Evolutionary conservation across 371 early-diverging fungal species (phyloP), one percentile per base, ranked within the genome.

Genomic region (Conidiobolus incongruus): DNA sequence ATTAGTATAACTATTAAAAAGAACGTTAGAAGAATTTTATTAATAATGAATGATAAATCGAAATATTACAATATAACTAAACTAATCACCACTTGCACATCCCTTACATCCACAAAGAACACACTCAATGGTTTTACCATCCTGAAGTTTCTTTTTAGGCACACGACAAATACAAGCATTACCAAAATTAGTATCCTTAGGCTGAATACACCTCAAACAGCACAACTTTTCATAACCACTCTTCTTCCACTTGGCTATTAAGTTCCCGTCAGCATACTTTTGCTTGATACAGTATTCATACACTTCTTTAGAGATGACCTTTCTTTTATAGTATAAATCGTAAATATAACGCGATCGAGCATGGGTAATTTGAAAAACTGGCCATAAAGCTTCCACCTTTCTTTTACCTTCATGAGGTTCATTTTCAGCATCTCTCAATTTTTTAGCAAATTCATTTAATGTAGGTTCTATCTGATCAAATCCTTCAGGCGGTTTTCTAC

Each of bases 171-270:
- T 79, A 59, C 99, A 99, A 7, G 90, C 81, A 6, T 92, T 95
- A 20, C 94, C 95, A 64, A 83, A 89, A 58, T 92, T 95, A 23
- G 92, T 96, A 53, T 97, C 98, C 47, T 74, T 74, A 30, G 94
- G 81, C 51, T 97, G 97, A 39, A 97, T 85, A 58, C 99, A 98
- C 38, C 89, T 68, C 45, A 96, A 54, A 56, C 99, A 99, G 58
- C 99, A 99, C 38, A 99, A 66, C 49, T 88, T 87, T 55, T 99
- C 99, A 57, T 86, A 99, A 17, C 98, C 98, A 40, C 75, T 71
- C 81, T 92, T 97, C 55, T 81, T 78, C 99, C 99, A 99, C 48
- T 94, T 94, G 7, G 91, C 94, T 55, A 95, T 94, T 32, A 99
- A 61, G 50, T 68, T 77, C n/a, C 62, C 79, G 57, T 99, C 98